A percentile compares a stretch with the other conserved stretches of the same genome.
These are phyloP conservation scores for Metschnikowia sp. DNA, from an alignment of 805 yeast genomes.

Conservation along the genomic window DNA sequence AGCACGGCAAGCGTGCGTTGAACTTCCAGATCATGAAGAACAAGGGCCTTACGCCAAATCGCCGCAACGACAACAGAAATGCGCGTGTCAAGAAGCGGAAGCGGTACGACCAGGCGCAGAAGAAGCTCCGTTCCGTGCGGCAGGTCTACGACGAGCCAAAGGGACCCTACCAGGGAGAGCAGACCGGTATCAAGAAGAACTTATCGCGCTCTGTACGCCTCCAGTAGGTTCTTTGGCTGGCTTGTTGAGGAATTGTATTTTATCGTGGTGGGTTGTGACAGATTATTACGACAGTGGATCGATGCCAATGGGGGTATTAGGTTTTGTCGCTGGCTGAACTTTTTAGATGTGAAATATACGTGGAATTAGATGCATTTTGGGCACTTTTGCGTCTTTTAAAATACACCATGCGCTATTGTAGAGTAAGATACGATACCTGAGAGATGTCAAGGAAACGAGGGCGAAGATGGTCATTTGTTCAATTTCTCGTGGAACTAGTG, in stretches of 20 bases:
- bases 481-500: no score
- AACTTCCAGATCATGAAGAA: constrained; percentile 94
- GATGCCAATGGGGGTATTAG: background rate
- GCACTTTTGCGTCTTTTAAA: no score
- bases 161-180: constrained; percentile 84
- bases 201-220: constrained; percentile 84
- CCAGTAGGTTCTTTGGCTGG: background rate
- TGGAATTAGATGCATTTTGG: no score
- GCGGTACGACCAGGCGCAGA: constrained; percentile 91
- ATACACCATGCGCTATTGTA: no score
- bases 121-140: constrained; percentile 86
- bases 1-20: constrained; percentile 89
- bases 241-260: background rate
- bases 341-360: background rate
- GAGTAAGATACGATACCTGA: no score
- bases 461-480: no score
- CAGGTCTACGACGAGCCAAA: constrained; percentile 78
- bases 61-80: constrained; percentile 91
- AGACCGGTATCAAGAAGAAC: constrained; percentile 96
- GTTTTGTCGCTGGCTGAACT: no score
- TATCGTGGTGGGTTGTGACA: background rate
- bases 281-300: background rate
- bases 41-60: constrained; percentile 90
- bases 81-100: constrained; percentile 98
- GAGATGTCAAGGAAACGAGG: no score